Percentiles rank a stretch among this genome's conserved stretches.
phyloP scores from a whole-genome alignment of 331 rosid genomes.

The Cydonia oblonga region DNA sequence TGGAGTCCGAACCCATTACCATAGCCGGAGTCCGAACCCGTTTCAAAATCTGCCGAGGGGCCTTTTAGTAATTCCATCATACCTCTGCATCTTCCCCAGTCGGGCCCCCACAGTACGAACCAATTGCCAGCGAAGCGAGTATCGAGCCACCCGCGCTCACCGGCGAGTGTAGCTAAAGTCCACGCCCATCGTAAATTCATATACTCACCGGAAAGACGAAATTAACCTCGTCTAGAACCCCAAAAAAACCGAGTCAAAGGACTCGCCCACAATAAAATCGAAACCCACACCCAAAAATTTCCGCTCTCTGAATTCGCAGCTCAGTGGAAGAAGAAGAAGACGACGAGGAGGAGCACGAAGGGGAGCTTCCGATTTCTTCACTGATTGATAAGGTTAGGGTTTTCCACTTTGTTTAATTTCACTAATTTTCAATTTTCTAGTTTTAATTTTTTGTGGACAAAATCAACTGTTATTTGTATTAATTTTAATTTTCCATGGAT shows the following conservation, averaged over 20 bases:
- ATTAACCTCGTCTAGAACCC: constrained; percentile 34
- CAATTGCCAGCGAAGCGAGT: constrained; percentile 15
- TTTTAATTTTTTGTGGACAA: no score
- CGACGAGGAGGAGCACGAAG: constrained; percentile 6
- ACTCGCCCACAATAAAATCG: constrained; percentile 36
- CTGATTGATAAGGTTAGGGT: constrained; percentile 49
- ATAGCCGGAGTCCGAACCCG: background rate
- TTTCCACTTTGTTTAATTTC: background rate
- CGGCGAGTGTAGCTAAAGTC: background rate
- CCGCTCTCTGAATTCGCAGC: constrained; percentile 34
- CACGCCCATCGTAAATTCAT: background rate
- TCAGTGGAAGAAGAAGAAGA: constrained; percentile 15
- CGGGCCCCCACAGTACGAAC: background rate
- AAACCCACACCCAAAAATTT: constrained; percentile 23
- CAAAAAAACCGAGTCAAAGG: constrained; percentile 54
- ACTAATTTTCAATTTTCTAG: background rate
- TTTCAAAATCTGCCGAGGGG: background rate
- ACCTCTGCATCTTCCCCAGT: background rate
- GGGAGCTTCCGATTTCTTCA: constrained; percentile 19
- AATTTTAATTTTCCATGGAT: background rate
- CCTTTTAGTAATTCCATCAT: background rate
- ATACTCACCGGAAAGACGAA: constrained; percentile 24
- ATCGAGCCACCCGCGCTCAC: background rate
- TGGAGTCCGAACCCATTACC: background rate
- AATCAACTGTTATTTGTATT: background rate